Evolutionary conservation across 2,329 filamentous ascomycete species (phyloP).

Genomic region (Nemania sp.): DNA sequence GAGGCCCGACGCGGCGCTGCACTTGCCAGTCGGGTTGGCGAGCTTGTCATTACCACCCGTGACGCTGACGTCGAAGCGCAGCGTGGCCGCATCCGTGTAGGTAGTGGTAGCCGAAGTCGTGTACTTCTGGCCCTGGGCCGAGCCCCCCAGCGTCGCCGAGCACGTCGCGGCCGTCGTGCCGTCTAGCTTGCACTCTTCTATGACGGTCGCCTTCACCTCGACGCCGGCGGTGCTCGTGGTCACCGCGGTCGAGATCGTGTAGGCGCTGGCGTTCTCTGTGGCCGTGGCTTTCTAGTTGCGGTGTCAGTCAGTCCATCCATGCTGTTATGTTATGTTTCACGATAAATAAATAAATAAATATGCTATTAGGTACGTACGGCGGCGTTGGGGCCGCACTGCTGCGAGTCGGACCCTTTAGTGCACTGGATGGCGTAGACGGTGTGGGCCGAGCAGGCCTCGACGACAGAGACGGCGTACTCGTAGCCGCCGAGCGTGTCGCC

Average conservation of each 20-base stretch:
- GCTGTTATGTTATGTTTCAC: conserved; percentile 2
- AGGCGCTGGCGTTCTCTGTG: conserved; percentile 19
- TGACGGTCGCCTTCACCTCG: not conserved
- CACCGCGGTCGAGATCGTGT: conserved; percentile 6
- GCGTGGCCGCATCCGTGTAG: conserved; percentile 1
- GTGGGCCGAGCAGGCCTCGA: conserved; percentile 4
- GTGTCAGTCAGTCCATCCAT: not conserved
- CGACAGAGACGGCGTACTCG: conserved; percentile 23
- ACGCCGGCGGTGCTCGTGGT: not conserved
- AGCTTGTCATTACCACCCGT: conserved; percentile 20
- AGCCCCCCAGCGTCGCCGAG: conserved; percentile 1
- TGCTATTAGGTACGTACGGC: conserved; percentile 15
- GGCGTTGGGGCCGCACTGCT: conserved; percentile 2
- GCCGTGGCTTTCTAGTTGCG: conserved; percentile 1
- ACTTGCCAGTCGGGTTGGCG: conserved; percentile 17
- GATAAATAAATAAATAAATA: too few relatives aligned
- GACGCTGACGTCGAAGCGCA: conserved; percentile 7
- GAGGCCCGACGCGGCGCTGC: conserved; percentile 10
- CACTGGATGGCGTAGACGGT: conserved; percentile 20
- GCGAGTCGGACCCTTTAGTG: conserved; percentile 4
- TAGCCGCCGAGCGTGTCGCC: not conserved
- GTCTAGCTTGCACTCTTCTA: conserved; percentile 13
- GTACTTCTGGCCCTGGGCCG: conserved; percentile 9
- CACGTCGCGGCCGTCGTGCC: conserved; percentile 19
- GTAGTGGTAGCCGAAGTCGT: not conserved